Conservation (phyloP, 164 flowering plant genomes). For the Aristolochia contorta region DNA sequence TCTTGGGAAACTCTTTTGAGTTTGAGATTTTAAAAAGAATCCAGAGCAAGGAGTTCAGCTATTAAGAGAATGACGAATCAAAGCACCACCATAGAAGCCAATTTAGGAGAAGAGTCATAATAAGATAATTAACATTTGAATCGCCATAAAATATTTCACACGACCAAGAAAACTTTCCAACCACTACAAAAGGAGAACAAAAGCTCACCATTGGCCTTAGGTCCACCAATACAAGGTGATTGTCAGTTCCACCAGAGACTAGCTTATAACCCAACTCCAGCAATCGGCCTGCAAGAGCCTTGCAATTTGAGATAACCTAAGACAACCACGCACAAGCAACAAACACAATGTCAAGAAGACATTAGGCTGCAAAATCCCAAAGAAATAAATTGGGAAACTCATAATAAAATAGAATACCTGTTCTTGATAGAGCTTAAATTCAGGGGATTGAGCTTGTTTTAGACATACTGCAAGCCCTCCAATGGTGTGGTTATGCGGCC, state of each 20-base stretch:
- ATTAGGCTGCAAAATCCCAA: not conserved
- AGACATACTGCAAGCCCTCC: constrained; percentile 74
- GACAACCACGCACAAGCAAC: constrained; percentile 2
- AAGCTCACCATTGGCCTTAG: constrained; percentile 69
- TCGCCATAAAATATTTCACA: not conserved
- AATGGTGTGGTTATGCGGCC: constrained; percentile 96
- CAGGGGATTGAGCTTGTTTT: constrained; percentile 61
- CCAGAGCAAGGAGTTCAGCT: too few species aligned
- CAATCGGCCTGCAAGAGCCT: constrained; percentile 64
- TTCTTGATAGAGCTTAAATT: constrained; percentile 58
- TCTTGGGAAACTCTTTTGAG: too few species aligned
- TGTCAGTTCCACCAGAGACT: constrained; percentile 96
- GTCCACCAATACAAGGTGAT: constrained; percentile 89
- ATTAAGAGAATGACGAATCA: too few species aligned
- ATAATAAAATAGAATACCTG: constrained; percentile 27
- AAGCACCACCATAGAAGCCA: too few species aligned
- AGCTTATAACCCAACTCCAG: constrained; percentile 66
- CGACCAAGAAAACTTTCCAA: not conserved
- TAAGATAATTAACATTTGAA: not conserved
- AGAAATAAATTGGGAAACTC: not conserved
- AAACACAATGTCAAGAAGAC: not conserved
- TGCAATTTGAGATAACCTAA: constrained; percentile 77
- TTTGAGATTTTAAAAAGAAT: too few species aligned
- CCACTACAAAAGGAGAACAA: not conserved
- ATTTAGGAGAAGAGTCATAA: not conserved